A percentile compares a stretch with the other conserved stretches of the same genome.
Evolutionary conservation across 352 stramenopile genomes (phyloP).

Genomic region (Globisporangium irregulare): DNA sequence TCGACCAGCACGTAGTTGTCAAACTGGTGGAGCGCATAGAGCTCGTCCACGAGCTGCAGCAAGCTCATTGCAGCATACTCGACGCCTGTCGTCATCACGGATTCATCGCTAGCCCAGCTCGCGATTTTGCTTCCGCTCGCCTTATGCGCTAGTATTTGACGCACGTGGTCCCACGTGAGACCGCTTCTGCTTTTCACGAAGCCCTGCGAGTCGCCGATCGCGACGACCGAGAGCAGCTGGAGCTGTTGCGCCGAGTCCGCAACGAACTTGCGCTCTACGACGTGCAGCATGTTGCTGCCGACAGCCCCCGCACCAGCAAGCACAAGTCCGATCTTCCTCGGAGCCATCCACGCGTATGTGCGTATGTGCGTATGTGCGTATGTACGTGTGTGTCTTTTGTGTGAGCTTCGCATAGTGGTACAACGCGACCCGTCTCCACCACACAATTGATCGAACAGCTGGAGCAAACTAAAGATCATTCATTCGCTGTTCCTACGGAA

Average conservation of each 20-base stretch:
- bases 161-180: slow-evolving; percentile 1
- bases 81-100: too few relatives aligned
- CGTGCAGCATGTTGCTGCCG: slow-evolving; percentile 18
- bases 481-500: slow-evolving; percentile 3
- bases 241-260: neutral
- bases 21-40: slow-evolving; percentile 10
- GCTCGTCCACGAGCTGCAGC: slow-evolving; percentile 11
- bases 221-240: slow-evolving; percentile 18
- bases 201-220: slow-evolving; percentile 28
- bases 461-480: neutral
- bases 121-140: neutral
- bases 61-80: slow-evolving; percentile 1
- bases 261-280: slow-evolving; percentile 21
- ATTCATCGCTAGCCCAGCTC: neutral
- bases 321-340: slow-evolving; percentile 19
- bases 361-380: neutral
- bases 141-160: slow-evolving; percentile 6
- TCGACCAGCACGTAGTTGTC: slow-evolving; percentile 27
- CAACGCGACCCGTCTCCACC: slow-evolving; percentile 1
- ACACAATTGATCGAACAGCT: slow-evolving; percentile 1
- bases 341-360: neutral
- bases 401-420: neutral
- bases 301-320: slow-evolving; percentile 27
- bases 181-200: slow-evolving; percentile 9
- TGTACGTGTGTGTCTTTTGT: neutral